Percentiles rank a stretch among this genome's conserved stretches.
phyloP scores from a whole-genome alignment of 2,329 filamentous ascomycete species.

The Fusarium dimerum region DNA sequence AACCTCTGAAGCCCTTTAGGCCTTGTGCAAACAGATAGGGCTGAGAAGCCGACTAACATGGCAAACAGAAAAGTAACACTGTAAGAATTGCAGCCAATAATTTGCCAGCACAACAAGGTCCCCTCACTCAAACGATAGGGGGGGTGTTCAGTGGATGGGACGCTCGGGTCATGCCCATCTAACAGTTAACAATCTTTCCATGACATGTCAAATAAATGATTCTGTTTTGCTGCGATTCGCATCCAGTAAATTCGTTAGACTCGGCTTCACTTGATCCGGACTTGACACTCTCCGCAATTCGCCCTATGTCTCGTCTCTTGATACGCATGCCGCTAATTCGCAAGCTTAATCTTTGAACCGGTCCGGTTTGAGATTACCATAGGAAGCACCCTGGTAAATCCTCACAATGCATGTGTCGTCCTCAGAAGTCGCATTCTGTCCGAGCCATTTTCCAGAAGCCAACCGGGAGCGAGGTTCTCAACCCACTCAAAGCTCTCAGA shows the following conservation, averaged over 20 bases:
- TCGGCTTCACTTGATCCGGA: no score
- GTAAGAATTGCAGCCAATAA: neutral
- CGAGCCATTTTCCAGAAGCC: no score
- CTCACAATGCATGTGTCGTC: no score
- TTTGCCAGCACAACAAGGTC: conserved; percentile 9
- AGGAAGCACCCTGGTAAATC: no score
- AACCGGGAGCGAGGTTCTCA: neutral
- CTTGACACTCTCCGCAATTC: no score
- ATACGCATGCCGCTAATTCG: no score
- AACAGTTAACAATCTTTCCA: conserved; percentile 15
- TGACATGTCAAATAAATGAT: conserved; percentile 35
- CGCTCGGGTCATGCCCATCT: conserved; percentile 24
- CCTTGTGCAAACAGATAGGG: neutral
- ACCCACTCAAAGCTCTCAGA: neutral
- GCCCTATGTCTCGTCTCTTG: no score
- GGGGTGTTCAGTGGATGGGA: conserved; percentile 28
- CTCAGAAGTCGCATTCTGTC: no score
- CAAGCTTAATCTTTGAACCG: no score
- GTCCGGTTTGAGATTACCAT: no score
- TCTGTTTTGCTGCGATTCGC: conserved; percentile 18
- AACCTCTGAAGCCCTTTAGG: neutral
- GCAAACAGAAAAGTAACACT: neutral
- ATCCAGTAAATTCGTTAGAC: neutral
- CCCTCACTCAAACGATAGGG: conserved; percentile 25
- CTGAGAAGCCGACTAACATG: neutral